Conservation (phyloP, 768 basidiomycete genomes). For the Mycena indigotica region DNA sequence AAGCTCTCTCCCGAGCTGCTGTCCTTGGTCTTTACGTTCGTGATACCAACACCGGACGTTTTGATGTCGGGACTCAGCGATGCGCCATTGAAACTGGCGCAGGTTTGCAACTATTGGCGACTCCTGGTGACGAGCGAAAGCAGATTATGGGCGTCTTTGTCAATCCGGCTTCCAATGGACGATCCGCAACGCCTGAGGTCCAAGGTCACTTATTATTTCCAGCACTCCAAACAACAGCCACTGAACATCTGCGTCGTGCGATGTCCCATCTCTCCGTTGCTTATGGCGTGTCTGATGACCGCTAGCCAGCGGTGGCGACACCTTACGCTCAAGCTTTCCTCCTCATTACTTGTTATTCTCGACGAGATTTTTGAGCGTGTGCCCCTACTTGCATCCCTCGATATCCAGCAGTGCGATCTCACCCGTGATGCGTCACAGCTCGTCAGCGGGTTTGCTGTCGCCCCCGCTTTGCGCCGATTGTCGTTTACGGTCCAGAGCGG, state of each 20-base stretch:
- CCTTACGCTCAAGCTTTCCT: not conserved
- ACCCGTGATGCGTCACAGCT: slow-evolving; percentile 7
- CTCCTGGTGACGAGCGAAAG: slow-evolving; percentile 1
- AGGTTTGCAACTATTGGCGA: slow-evolving; percentile 19
- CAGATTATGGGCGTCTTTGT: slow-evolving; percentile 9
- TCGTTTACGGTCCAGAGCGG: not conserved
- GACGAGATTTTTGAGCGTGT: slow-evolving; percentile 1
- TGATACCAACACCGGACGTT: not conserved
- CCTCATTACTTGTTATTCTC: not conserved
- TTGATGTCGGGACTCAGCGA: not conserved
- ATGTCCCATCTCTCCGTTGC: not conserved
- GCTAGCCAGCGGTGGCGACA: slow-evolving; percentile 11
- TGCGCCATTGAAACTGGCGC: not conserved
- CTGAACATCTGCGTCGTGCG: not conserved
- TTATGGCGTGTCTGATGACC: not conserved
- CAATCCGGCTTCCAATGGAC: not conserved
- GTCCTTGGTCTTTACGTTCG: slow-evolving; percentile 9
- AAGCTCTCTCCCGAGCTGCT: slow-evolving; percentile 15
- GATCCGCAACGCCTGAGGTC: not conserved
- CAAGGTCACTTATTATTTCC: not conserved
- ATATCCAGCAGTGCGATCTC: not conserved
- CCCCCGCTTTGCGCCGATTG: slow-evolving; percentile 15
- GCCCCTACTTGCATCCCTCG: slow-evolving; percentile 9
- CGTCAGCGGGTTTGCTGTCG: slow-evolving; percentile 4
- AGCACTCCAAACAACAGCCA: not conserved